Conservation (phyloP, 805 yeast genomes). For the Candida corydali region DNA sequence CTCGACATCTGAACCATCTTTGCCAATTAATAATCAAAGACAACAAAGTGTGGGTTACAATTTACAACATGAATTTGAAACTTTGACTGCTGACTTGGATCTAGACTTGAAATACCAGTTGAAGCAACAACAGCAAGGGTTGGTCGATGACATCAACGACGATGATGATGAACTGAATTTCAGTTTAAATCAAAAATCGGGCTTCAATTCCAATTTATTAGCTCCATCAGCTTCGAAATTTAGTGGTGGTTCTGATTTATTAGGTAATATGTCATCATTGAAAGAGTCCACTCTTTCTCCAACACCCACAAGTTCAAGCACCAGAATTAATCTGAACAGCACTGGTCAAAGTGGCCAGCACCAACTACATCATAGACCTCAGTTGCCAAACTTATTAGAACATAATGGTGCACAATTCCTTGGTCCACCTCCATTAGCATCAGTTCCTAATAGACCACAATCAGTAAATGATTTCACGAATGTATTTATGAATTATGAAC, state of each 20-base stretch:
- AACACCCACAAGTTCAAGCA: slow-evolving; percentile 1
- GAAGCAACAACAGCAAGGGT: slow-evolving; percentile 1
- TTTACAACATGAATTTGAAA: slow-evolving; percentile 44
- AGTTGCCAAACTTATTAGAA: background rate
- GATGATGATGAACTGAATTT: too few species aligned
- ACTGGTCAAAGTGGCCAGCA: too few species aligned
- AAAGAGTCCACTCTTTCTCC: slow-evolving; percentile 8
- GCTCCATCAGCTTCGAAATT: slow-evolving; percentile 14
- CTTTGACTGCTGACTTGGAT: slow-evolving; percentile 43
- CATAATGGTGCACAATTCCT: background rate
- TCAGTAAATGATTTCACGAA: slow-evolving; percentile 37
- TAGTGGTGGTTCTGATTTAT: slow-evolving; percentile 4
- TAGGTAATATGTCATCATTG: slow-evolving; percentile 6
- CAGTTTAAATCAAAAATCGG: too few species aligned
- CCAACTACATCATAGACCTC: background rate
- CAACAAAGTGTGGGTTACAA: slow-evolving; percentile 44
- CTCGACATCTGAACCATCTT: background rate
- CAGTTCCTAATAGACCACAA: slow-evolving; percentile 37
- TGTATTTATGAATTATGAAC: slow-evolving; percentile 12
- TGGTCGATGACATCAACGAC: too few species aligned
- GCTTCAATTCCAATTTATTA: slow-evolving; percentile 7
- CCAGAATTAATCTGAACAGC: background rate
- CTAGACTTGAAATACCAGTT: slow-evolving; percentile 30
- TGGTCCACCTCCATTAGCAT: slow-evolving; percentile 22
- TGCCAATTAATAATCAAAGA: slow-evolving; percentile 16